A percentile compares a stretch with the other conserved stretches of the same genome.
These are phyloP conservation scores for Cladorrhinum samala DNA, from an alignment of 495 filamentous ascomycete genomes.

Conservation along the genomic window DNA sequence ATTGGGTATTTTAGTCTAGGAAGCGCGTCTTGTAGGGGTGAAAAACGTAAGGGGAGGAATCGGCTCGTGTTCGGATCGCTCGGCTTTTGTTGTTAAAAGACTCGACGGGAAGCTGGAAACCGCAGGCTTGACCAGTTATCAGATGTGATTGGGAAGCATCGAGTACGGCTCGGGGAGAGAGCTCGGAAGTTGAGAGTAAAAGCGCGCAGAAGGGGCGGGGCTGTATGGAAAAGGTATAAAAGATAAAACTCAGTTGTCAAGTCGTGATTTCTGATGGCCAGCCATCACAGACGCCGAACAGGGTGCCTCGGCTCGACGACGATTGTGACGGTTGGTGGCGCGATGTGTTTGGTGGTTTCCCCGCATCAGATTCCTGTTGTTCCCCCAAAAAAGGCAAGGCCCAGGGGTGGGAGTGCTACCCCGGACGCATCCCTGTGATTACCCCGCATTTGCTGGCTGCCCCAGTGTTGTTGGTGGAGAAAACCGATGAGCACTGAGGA, in stretches of 20 bases:
- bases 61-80: background rate
- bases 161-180: no score
- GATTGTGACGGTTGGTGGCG: conserved; percentile 10
- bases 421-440: background rate
- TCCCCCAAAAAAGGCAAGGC: background rate
- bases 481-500: no score
- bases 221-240: no score
- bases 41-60: no score
- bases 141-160: no score
- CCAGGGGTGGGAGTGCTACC: background rate
- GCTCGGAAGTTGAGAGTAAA: no score
- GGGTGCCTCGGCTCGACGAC: background rate
- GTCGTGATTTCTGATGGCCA: background rate
- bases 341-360: conserved; percentile 10
- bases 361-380: background rate
- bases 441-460: background rate
- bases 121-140: no score
- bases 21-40: no score
- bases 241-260: background rate
- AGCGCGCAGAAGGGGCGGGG: no score
- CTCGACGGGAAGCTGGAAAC: no score
- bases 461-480: background rate
- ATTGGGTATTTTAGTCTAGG: background rate
- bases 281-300: background rate
- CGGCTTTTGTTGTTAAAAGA: no score